Evolutionary conservation across 768 basidiomycete genomes (phyloP).

Genomic region (Leucocoprinus leucothites): DNA sequence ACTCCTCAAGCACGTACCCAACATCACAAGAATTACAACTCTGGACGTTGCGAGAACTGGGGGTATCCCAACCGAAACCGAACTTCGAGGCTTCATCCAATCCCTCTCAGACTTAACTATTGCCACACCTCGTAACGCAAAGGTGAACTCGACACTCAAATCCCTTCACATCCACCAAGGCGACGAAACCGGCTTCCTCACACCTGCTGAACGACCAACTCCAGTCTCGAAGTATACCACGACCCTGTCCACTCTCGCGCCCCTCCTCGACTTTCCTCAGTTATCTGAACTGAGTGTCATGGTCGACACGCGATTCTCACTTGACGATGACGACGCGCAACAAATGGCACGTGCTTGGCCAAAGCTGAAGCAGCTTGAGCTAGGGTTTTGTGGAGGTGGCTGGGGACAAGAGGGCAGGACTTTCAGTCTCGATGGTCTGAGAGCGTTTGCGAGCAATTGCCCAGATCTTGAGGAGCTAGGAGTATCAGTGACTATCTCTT

Average conservation of each 20-base stretch:
- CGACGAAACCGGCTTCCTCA: not conserved
- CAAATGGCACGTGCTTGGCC: conserved; percentile 7
- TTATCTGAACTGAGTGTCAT: not conserved
- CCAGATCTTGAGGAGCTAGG: not conserved
- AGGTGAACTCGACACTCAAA: not conserved
- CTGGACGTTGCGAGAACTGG: not conserved
- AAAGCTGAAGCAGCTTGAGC: not conserved
- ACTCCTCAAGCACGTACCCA: not conserved
- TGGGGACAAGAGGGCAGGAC: not conserved
- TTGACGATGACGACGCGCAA: not conserved
- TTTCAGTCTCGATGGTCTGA: conserved; percentile 1
- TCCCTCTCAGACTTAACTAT: not conserved
- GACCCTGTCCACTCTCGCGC: not conserved
- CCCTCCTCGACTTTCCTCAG: not conserved
- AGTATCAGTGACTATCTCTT: not conserved
- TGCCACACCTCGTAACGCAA: not conserved
- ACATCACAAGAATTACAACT: not conserved
- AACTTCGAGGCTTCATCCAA: not conserved
- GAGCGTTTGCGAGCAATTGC: not conserved
- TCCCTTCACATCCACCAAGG: not conserved
- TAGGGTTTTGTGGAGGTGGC: not conserved
- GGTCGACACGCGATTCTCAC: not conserved
- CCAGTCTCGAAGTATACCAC: not conserved
- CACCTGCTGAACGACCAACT: not conserved
- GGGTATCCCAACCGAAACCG: not conserved